Base-by-base conservation (phyloP, 768 basidiomycete species). In the Lactarius akahatsu region DNA sequence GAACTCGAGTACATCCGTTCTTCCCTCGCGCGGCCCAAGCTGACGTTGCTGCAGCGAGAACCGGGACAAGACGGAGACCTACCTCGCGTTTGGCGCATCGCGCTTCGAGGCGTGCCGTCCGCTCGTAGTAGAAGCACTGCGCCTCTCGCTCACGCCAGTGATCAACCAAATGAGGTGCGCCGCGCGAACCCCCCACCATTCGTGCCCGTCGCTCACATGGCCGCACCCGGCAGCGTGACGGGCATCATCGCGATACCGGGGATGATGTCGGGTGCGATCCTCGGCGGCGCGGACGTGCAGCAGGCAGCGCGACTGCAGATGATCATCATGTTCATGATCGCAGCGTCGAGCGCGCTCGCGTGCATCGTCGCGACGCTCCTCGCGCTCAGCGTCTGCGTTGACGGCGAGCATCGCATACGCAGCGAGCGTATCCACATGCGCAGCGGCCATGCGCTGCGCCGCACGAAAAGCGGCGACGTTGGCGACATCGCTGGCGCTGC, bases 281-380 rank as follows among this genome's bases (percentile, higher is more conserved):
- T 95, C 15, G 94, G 91, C 15, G 94, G 93, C 0, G 85, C 90
- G 13, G 87, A 88, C 36, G 90, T 95, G 50, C 82, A 91, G 23
- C 92, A 93, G 76, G 94, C 94, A 0, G 91, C 91, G 2, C 85
- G 87, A 60, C 78, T 95, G 18, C 94, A 95, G 71, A 94, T 94
- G 89, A 87, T 96, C 65, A 92, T 96, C 78, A 91, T 94, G 87
- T 95, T 96, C 77, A 91, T 95, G 89, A 92, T 95, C 55, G 87
- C 88, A 3, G 87, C 92, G 0, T 84, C 86, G 65, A 89, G 90
- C 0, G 85, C 88, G 0, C 82, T 96, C 30, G 84, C 89, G 15
- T 82, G 87, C 3, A 86, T 92, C 62, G 78, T 84, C 60, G 83
- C 86, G 3, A 87, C 88, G 0, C 76, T 87, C 63, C 77, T 86